Conservation (phyloP, 106 monocot genomes). For the Dendrobium nobile region DNA sequence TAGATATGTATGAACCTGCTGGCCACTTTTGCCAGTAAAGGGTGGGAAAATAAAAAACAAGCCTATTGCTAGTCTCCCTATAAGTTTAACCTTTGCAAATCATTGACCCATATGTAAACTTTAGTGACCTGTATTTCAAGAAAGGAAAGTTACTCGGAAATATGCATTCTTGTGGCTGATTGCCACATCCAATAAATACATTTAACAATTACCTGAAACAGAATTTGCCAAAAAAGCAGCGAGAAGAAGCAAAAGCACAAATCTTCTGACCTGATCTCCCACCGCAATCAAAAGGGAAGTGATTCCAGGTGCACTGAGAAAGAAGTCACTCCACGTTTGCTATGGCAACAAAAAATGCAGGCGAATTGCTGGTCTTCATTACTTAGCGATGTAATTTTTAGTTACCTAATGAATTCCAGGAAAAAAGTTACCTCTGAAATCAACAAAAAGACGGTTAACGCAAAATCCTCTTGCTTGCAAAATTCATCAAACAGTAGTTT, state of each 20-base stretch:
- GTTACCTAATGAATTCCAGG: neutral
- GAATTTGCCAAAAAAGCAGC: slow-evolving; percentile 1
- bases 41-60: too few relatives aligned
- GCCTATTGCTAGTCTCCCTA: too few relatives aligned
- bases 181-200: neutral
- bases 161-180: neutral
- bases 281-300: neutral
- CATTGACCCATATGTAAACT: too few relatives aligned
- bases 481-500: neutral
- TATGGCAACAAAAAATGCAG: neutral
- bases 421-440: neutral
- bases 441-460: neutral
- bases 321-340: neutral
- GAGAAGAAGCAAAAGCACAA: neutral
- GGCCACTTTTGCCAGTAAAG: too few relatives aligned
- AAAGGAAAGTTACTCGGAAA: neutral
- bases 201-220: slow-evolving; percentile 2
- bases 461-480: slow-evolving; percentile 1
- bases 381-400: neutral
- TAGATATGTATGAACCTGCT: too few relatives aligned
- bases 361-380: neutral
- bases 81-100: too few relatives aligned
- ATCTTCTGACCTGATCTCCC: neutral
- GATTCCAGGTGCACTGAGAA: neutral
- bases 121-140: too few relatives aligned